Base-by-base conservation (phyloP, 2,329 filamentous ascomycete genomes). In the Pseudogymnoascus sp. region DNA sequence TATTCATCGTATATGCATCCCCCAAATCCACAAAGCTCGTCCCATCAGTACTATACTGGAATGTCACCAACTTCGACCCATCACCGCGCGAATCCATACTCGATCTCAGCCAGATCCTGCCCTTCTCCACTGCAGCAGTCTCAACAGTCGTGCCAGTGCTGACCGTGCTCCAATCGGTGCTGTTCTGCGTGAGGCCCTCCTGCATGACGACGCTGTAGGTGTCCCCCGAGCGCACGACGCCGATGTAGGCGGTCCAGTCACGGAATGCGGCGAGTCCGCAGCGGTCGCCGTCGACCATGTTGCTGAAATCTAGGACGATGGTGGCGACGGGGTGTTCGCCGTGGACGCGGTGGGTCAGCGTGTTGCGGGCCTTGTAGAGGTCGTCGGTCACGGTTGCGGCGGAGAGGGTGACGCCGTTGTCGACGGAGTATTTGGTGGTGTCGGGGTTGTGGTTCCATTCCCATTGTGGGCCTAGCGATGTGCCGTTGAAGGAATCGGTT, bases 391-490 rank as follows among this genome's bases (percentile, higher is more conserved):
- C 77, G 0, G 78, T 81, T 1, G 79, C 80, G 2, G 83, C 80
- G 29, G 71, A 73, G 1, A 86, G 74, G 0, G 74, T 76, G 2
- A 86, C 68, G 1, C 80, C 79, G 31, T 77, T 73, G 40, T 75
- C 71, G 8, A 83, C 74, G 1, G 68, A 70, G 68, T 73, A 86
- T 14, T 77, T 79, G 7, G 71, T 74, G 1, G 72, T 75, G 63
- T 86, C 81, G 0, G 83, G 83, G 70, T 86, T 85, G 67, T 86
- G 83, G 68, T 86, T 86, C 83, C 83, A 86, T 69, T 86, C 83
- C 80, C 81, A 86, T 2, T 78, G 73, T 0, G 76, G 75, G 6
- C 74, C 71, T 0, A 86, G 74, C 0, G 72, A 66, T 0, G 72
- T 68, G 0, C 78, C 79, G 0, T 66, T 63, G 66, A 86, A 86